Conservation (phyloP, 768 basidiomycete genomes). For the Stropharia rugosoannulata region DNA sequence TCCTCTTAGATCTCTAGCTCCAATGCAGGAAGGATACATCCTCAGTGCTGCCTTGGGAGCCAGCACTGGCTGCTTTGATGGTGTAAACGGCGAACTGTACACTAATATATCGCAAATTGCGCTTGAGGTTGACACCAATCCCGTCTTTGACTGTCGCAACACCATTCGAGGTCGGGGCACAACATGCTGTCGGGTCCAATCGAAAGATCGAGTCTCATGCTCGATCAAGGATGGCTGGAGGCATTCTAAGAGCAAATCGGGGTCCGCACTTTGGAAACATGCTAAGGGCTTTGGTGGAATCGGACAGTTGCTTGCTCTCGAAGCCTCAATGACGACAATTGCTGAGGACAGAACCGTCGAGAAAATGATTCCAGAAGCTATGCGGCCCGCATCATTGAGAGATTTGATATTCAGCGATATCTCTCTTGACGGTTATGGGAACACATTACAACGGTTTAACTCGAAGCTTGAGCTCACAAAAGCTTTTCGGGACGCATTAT, state of each 20-base stretch:
- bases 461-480: neutral
- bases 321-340: neutral
- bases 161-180: conserved; percentile 19
- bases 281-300: conserved; percentile 10
- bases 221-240: conserved; percentile 20
- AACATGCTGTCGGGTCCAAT: conserved; percentile 15
- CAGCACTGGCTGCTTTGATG: too few species aligned
- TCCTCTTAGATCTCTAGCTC: too few species aligned
- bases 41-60: too few species aligned
- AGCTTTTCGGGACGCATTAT: neutral
- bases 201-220: neutral
- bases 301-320: conserved; percentile 10
- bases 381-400: neutral
- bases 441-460: neutral
- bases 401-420: neutral
- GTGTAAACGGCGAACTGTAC: too few species aligned
- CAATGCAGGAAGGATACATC: too few species aligned
- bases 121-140: neutral
- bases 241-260: neutral
- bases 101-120: too few species aligned
- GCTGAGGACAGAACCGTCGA: neutral
- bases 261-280: conserved; percentile 7
- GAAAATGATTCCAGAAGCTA: neutral
- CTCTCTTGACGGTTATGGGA: neutral
- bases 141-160: conserved; percentile 13